Base-by-base conservation (phyloP, 768 basidiomycete genomes). In the Mycena sanguinolenta region DNA sequence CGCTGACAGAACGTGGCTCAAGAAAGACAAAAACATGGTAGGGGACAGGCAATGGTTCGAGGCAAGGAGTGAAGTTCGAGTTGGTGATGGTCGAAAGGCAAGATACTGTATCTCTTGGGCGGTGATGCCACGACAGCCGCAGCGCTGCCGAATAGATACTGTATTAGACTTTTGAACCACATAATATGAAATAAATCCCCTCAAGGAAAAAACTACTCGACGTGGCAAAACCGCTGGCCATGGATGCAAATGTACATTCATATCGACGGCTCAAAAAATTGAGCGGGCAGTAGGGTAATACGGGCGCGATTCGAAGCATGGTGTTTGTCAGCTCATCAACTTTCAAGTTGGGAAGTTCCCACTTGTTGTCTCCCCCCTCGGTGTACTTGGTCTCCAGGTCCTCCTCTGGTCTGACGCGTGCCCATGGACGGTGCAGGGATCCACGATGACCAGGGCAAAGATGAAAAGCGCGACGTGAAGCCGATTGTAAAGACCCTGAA, bases 401-500 rank as follows among this genome's bases (percentile, higher is more conserved):
- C 32, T 34, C 32, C 10, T 10, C 4, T 34, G 6, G 10, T 34
- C 32, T 34, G 32, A 34, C 32, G 32, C 10, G 34, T 69, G 65
- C 72, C 63, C 73, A 85, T 85, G 85, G 84, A 77, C 52, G 73
- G 70, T 34, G 61, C 78, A 21, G 71, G 72, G 53, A 74, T 91
- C 73, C 90, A 87, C 83, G 90, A 92, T 74, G 90, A 84, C 60
- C 88, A 89, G 65, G 85, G 84, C 66, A 83, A 86, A 70, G 67
- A 75, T 58, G 88, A 86, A 57, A 94, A 93, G 81, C 86, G 86
- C 58, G 92, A 93, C 76, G 77, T 88, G 38, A 95, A 94, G 77
- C 90, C 93, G n/a, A 82, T 83, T 36, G 90, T 88, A 61, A 91
- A 92, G 82, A 92, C 94, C 12, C 84, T 95, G 77, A 95, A 95